Evolutionary conservation across 1,284 basidiomycete genomes (phyloP), one percentile per base, ranked within the genome.

Genomic region (Pseudozyma thailandica): DNA sequence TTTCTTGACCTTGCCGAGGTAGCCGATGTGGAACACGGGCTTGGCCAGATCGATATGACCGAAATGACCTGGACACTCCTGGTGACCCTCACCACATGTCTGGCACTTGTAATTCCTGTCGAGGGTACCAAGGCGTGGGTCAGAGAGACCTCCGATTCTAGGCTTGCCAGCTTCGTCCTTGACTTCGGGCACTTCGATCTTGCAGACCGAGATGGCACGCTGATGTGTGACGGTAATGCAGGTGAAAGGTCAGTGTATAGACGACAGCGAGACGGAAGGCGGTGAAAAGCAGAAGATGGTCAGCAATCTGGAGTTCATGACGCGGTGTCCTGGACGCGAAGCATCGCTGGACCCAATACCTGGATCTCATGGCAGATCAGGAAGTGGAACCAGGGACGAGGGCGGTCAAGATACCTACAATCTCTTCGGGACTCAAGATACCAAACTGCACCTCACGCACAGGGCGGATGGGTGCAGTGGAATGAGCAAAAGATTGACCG

Each of bases 101-200:
- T 98, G 94, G 84, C 96, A 98, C 87, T 98, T 98, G 87, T 96
- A 98, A 85, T 98, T 98, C 73, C 96, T 89, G 86, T 98, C 95
- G 84, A 98, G 98, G 30, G 85, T 99, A 46, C 96, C 96, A 90
- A 98, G 93, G 61, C 93, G 90, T 51, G 94, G 93, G 86, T 99
- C 96, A 89, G 96, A 96, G 77, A 98, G 87, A 66, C 96, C 96
- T 33, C 94, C 58, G 89, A 87, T 86, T 94, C 95, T 50, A 90
- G 92, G 83, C 90, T 92, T 82, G 89, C 91, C 75, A 21, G 72
- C 86, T 84, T 99, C 96, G 83, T 99, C 96, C 89, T 94, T 94
- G 66, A 98, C 94, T 84, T 98, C 96, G 15, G 95, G 94, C 85
- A 92, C 90, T 85, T 98, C 95, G 81, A 98, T 92, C 87, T 98